Conservation (phyloP, 257 asterid genomes). For the Solanum arcanum region DNA sequence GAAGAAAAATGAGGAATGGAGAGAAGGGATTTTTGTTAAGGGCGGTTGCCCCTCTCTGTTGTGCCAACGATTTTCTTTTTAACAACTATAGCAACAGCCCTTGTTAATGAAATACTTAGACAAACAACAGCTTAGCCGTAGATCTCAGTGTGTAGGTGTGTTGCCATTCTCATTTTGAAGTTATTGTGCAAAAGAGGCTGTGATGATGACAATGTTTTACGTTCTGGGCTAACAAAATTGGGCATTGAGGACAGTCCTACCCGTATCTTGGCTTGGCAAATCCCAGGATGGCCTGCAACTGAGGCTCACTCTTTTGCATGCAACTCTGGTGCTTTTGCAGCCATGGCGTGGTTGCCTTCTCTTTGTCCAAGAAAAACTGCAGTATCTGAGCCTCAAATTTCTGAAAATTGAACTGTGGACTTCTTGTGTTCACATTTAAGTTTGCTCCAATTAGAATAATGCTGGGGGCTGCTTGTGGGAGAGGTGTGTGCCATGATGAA, state of each 20-base stretch:
- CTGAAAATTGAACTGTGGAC: not conserved
- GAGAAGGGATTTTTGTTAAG: not conserved
- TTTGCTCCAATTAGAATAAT: not conserved
- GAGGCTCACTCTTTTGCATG: not conserved
- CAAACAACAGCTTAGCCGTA: not conserved
- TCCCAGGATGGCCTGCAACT: not conserved
- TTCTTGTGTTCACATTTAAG: not conserved
- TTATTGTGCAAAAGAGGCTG: not conserved
- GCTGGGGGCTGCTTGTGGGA: not conserved
- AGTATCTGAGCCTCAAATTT: not conserved
- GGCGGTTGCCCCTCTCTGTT: not conserved
- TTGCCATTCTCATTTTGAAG: not conserved
- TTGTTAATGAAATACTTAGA: not conserved
- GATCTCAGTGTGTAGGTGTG: not conserved
- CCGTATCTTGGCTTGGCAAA: not conserved
- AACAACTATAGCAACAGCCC: not conserved
- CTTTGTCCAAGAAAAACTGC: not conserved
- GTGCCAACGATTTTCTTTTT: not conserved
- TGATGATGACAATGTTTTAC: not conserved
- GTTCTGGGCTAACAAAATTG: not conserved
- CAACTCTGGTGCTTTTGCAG: slow-evolving; percentile 10
- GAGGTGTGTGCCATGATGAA: not conserved
- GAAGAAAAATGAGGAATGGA: not conserved
- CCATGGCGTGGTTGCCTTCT: slow-evolving; percentile 1
- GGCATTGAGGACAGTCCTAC: not conserved